A percentile compares a stretch with the other conserved stretches of the same genome.
These are phyloP conservation scores for Draba incana DNA, from an alignment of 345 rosid species.

Conservation along the genomic window DNA sequence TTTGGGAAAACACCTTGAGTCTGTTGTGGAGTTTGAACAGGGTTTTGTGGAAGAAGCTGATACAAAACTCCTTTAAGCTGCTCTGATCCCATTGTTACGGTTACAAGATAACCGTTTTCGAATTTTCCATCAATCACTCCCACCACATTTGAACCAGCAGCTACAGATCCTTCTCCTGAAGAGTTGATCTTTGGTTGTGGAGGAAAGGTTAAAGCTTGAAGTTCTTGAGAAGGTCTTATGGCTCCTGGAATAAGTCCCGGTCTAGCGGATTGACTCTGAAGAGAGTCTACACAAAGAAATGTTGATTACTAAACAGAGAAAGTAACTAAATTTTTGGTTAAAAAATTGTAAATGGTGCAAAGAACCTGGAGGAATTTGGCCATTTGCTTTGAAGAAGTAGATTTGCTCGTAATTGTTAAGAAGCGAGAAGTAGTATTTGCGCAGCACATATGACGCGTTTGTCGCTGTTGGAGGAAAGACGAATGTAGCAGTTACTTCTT, in stretches of 20 bases:
- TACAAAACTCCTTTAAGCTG: slow-evolving; percentile 82
- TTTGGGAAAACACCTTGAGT: slow-evolving; percentile 37
- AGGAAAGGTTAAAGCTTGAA: slow-evolving; percentile 47
- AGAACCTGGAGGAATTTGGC: slow-evolving; percentile 65
- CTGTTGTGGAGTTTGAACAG: slow-evolving; percentile 45
- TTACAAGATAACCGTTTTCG: slow-evolving; percentile 86
- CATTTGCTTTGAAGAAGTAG: slow-evolving; percentile 65
- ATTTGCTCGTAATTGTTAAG: slow-evolving; percentile 81
- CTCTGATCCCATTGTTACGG: slow-evolving; percentile 78
- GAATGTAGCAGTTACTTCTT: slow-evolving; percentile 93
- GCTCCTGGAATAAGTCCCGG: slow-evolving; percentile 49
- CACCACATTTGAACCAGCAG: slow-evolving; percentile 56
- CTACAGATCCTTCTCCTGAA: slow-evolving; percentile 46
- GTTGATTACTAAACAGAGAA: slow-evolving; percentile 16
- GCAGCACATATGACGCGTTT: slow-evolving; percentile 90
- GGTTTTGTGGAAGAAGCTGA: slow-evolving; percentile 41
- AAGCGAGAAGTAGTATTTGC: slow-evolving; percentile 84
- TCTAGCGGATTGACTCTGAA: slow-evolving; percentile 47
- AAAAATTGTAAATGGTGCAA: background rate
- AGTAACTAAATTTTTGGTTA: background rate
- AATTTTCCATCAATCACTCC: slow-evolving; percentile 94
- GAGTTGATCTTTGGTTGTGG: slow-evolving; percentile 50
- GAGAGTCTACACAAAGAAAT: slow-evolving; percentile 51
- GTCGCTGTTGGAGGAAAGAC: slow-evolving; percentile 98
- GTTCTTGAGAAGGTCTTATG: slow-evolving; percentile 49